Percentiles rank a stretch among this genome's conserved stretches.
Evolutionary conservation across 2,329 filamentous ascomycete species (phyloP).

Genomic region (Cryphonectria nitschkei): DNA sequence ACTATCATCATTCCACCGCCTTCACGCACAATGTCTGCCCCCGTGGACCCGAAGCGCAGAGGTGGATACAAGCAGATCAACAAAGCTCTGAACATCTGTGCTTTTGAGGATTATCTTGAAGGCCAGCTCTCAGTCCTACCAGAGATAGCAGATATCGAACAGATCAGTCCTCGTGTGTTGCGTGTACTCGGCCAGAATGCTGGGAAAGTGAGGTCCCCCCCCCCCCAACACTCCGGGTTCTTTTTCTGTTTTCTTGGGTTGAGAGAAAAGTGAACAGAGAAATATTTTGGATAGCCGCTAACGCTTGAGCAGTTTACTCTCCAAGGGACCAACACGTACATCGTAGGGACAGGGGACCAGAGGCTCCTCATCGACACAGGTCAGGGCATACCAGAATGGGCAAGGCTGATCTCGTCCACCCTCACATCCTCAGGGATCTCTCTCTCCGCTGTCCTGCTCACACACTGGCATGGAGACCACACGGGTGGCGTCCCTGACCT

Average conservation of each 20-base stretch:
- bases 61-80: conserved; percentile 51
- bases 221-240: no score
- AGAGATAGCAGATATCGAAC: conserved; percentile 38
- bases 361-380: conserved; percentile 75
- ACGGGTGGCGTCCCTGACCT: conserved; percentile 68
- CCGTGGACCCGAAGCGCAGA: not conserved
- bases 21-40: not conserved
- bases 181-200: conserved; percentile 49
- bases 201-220: conserved; percentile 41
- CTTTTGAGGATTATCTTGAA: conserved; percentile 52
- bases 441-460: conserved; percentile 59
- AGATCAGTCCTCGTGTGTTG: conserved; percentile 46
- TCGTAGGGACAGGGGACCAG: conserved; percentile 65
- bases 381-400: conserved; percentile 67
- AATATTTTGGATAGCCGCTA: not conserved
- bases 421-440: conserved; percentile 33
- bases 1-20: not conserved
- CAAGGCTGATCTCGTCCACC: conserved; percentile 38
- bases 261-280: no score
- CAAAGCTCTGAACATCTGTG: conserved; percentile 49
- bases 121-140: conserved; percentile 43
- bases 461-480: conserved; percentile 78
- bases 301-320: conserved; percentile 50
- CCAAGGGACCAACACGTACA: conserved; percentile 79
- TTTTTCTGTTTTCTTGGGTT: no score